Percentiles rank a stretch among this genome's conserved stretches.
phyloP scores from a whole-genome alignment of 2,329 filamentous ascomycete genomes.

The Cladorrhinum sp. region DNA sequence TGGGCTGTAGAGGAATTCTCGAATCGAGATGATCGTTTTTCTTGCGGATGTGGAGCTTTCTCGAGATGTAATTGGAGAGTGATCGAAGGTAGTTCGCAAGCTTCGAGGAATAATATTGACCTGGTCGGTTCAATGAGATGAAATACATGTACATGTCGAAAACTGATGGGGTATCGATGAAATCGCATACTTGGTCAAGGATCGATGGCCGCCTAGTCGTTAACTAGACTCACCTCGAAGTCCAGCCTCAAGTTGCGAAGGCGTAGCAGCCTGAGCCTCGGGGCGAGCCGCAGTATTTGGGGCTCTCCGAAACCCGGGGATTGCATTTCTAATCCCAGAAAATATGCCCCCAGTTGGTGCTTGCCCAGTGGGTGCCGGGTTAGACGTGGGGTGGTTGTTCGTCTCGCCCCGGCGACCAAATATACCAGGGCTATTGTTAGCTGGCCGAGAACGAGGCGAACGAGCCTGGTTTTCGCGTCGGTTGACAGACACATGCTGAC shows the following conservation, averaged over 20 bases:
- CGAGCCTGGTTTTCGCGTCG: background rate
- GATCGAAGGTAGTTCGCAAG: background rate
- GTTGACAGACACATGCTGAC: background rate
- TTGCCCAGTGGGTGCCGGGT: background rate
- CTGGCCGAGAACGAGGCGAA: background rate
- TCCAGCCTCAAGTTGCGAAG: slow-evolving; percentile 38
- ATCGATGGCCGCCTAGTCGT: background rate
- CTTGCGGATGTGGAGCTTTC: background rate
- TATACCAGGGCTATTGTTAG: background rate
- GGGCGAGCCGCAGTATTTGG: slow-evolving; percentile 24
- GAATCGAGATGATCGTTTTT: background rate
- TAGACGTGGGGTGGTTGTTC: background rate
- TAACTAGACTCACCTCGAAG: slow-evolving; percentile 18
- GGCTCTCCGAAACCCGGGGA: slow-evolving; percentile 17
- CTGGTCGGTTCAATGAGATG: background rate
- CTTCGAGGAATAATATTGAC: background rate
- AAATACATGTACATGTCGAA: slow-evolving; percentile 2
- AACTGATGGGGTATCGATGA: background rate
- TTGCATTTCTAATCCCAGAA: slow-evolving; percentile 14
- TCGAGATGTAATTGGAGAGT: background rate
- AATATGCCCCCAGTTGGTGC: slow-evolving; percentile 7
- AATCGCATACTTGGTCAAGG: background rate
- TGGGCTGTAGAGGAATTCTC: background rate
- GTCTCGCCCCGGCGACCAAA: background rate
- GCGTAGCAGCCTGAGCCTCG: slow-evolving; percentile 28